phyloP scores from a whole-genome alignment of 805 yeast species.

The Zygotorulaspora florentina region DNA sequence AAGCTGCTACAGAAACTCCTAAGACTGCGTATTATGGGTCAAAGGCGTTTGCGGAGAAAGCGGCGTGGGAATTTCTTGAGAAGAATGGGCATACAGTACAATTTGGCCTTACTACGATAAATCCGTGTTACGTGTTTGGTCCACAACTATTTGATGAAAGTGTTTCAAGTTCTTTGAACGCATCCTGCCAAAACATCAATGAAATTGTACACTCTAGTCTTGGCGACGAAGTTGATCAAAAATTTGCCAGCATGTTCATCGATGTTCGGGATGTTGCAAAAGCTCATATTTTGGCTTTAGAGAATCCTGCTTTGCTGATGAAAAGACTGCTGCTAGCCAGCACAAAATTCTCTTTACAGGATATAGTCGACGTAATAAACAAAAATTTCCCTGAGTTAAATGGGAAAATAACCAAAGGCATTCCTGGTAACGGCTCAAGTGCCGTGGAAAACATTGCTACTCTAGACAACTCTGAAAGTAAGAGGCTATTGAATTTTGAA shows the following conservation, averaged over 20 bases:
- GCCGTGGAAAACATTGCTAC: background rate
- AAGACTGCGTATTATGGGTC: slow-evolving; percentile 40
- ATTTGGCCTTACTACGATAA: slow-evolving; percentile 38
- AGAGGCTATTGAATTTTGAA: slow-evolving; percentile 23
- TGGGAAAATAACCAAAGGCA: slow-evolving; percentile 44
- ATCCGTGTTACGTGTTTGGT: slow-evolving; percentile 45
- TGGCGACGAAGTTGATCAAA: slow-evolving; percentile 45
- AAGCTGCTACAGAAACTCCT: slow-evolving; percentile 12
- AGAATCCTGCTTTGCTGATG: slow-evolving; percentile 31
- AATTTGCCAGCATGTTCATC: slow-evolving; percentile 35
- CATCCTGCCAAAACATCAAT: slow-evolving; percentile 33
- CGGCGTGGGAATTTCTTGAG: slow-evolving; percentile 48
- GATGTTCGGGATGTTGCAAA: slow-evolving; percentile 58
- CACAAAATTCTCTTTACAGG: slow-evolving; percentile 13
- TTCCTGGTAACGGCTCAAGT: slow-evolving; percentile 29
- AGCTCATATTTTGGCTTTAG: slow-evolving; percentile 47
- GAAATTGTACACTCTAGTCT: slow-evolving; percentile 33
- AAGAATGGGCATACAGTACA: slow-evolving; percentile 30
- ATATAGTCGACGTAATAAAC: slow-evolving; percentile 27
- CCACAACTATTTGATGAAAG: slow-evolving; percentile 45
- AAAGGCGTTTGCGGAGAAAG: slow-evolving; percentile 51
- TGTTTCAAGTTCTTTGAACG: slow-evolving; percentile 33
- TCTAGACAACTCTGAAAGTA: slow-evolving; percentile 22
- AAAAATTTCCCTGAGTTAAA: slow-evolving; percentile 41
- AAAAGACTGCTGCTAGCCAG: slow-evolving; percentile 28